These are phyloP conservation scores for Trichosporon asahii DNA, from an alignment of 1,284 basidiomycete genomes.

Conservation along the genomic window DNA sequence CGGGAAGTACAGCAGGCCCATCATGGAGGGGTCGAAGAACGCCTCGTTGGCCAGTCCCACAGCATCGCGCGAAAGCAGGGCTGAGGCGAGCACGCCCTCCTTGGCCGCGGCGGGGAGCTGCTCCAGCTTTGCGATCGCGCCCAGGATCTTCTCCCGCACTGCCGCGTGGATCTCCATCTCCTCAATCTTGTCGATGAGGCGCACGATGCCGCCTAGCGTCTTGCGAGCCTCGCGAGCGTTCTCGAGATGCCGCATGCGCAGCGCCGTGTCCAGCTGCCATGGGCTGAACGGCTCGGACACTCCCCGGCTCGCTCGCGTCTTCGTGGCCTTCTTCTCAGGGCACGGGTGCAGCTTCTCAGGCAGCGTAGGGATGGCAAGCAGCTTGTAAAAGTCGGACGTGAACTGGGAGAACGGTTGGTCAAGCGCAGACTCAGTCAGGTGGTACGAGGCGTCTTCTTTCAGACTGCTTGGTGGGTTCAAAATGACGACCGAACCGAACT, in stretches of 20 bases:
- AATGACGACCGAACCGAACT: constrained; percentile 89
- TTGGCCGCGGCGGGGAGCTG: constrained; percentile 17
- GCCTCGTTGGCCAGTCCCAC: constrained; percentile 74
- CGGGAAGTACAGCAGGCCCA: constrained; percentile 92
- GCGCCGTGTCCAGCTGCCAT: constrained; percentile 76
- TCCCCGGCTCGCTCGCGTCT: constrained; percentile 10
- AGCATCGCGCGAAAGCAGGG: constrained; percentile 65
- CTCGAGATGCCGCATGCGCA: constrained; percentile 67
- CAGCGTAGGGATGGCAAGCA: constrained; percentile 73
- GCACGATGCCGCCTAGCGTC: constrained; percentile 73
- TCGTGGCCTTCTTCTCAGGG: constrained; percentile 11
- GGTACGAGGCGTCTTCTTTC: constrained; percentile 22
- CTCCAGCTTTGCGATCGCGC: constrained; percentile 67
- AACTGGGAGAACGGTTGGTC: constrained; percentile 67
- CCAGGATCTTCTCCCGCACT: constrained; percentile 68
- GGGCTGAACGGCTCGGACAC: constrained; percentile 25
- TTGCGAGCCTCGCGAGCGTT: constrained; percentile 67
- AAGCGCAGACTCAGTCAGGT: constrained; percentile 51
- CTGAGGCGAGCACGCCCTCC: constrained; percentile 36
- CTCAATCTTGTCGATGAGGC: constrained; percentile 74
- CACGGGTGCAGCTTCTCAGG: constrained; percentile 48
- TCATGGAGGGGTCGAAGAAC: constrained; percentile 95
- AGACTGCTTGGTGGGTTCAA: constrained; percentile 59
- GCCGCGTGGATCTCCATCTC: constrained; percentile 82
- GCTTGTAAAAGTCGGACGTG: constrained; percentile 65